A percentile compares a stretch with the other conserved stretches of the same genome.
Evolutionary conservation across 805 yeast species (phyloP).

Genomic region (Alloascoidea africana): DNA sequence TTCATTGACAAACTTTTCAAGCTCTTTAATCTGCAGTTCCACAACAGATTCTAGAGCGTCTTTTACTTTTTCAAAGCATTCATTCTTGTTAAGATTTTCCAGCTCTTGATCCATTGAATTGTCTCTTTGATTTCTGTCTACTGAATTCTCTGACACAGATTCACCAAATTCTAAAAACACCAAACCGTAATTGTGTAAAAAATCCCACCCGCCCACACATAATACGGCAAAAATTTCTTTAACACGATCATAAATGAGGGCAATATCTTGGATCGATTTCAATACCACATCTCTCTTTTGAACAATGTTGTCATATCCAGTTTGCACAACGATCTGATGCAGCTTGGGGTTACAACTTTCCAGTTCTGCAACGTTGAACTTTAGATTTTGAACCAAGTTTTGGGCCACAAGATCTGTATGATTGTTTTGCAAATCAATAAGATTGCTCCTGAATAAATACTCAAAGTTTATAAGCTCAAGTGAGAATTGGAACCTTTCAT

Average conservation of each 20-base stretch:
- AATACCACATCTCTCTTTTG: background rate
- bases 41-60: background rate
- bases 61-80: background rate
- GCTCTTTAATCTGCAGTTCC: background rate
- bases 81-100: background rate
- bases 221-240: background rate
- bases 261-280: background rate
- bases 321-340: background rate
- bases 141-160: too few relatives aligned
- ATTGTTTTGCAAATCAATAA: background rate
- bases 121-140: too few relatives aligned
- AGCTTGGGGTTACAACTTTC: too few relatives aligned
- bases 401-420: background rate
- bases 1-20: background rate
- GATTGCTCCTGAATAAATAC: background rate
- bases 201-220: background rate
- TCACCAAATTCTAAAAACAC: background rate
- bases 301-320: too few relatives aligned
- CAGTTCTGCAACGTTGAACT: too few relatives aligned
- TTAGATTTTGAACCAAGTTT: background rate
- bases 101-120: background rate
- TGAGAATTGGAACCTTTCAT: background rate
- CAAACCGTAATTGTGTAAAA: background rate
- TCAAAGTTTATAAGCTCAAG: background rate
- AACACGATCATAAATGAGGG: background rate